Evolutionary conservation across 75 land plant species (phyloP), one percentile per base, ranked within the genome.

Genomic region (Adiantum capillusveneris): DNA sequence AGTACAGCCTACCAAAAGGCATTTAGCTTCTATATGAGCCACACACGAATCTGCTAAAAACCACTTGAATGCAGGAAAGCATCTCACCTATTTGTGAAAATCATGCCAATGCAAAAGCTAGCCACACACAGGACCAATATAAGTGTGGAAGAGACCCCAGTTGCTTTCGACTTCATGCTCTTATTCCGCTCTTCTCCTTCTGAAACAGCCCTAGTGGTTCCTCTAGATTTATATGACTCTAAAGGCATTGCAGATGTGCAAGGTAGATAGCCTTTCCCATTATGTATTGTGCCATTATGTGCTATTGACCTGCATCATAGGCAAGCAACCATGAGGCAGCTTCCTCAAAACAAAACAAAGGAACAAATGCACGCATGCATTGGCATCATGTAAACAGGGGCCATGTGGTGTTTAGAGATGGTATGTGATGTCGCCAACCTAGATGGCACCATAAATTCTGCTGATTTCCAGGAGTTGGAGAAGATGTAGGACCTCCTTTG

Each of bases 31-130:
- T 9, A 9, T 41, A 26, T 19, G 7, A 24, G 14, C 55, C 2
- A 1, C 25, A 24, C 28, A 53, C 9, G 28, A 12, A 53, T 25
- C 16, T 25, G 17, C 21, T 3, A n/a, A 6, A 53, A 6, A 53
- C 27, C 25, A 21, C 14, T 46, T 2, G 6, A 46, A 18, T 46
- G 37, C 37, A 34, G 37, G 9, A 21, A 46, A 11, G n/a, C n/a
- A 25, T 3, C 28, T 22, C 51, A 82, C 86, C 90, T 86, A 67
- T 81, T 78, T 16, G 96, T 83, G 81, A 85, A 86, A 66, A 90
- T 73, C 75, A 79, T 59, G 2, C 96, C 96, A 53, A 79, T 75
- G 36, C 80, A 83, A 68, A 90, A 90, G 71, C 96, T 73, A 16
- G 74, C 77, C 24, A 90, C 22, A 45, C 90, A 86, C 30, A 90